phyloP scores from a whole-genome alignment of 345 rosid genomes.

The Eucalyptus dawsonii region DNA sequence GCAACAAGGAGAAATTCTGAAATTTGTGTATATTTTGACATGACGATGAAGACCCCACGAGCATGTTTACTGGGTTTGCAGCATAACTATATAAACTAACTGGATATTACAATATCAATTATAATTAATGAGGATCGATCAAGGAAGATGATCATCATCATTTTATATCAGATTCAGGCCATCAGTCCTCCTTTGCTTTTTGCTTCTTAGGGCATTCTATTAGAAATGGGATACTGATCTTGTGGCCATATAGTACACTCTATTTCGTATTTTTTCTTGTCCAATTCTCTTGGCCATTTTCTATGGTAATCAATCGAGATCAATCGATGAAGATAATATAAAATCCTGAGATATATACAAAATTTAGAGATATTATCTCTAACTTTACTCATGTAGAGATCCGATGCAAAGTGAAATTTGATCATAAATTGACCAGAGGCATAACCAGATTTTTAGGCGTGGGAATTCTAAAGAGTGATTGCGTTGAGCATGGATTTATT shows the following conservation, averaged over 20 bases:
- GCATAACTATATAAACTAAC: neutral
- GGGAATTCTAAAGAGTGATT: neutral
- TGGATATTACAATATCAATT: neutral
- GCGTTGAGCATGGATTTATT: neutral
- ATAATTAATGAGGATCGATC: neutral
- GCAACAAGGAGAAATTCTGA: neutral
- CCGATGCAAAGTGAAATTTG: neutral
- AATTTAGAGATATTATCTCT: neutral
- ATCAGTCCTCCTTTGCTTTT: neutral
- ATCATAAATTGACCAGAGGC: neutral
- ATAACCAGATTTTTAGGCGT: neutral
- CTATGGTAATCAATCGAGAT: neutral
- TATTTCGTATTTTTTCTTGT: neutral
- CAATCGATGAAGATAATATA: neutral
- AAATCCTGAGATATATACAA: neutral
- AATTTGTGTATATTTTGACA: neutral
- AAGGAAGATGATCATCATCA: neutral
- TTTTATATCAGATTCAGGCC: neutral
- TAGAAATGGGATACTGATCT: neutral
- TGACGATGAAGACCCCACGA: neutral
- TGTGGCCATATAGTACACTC: neutral
- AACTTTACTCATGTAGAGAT: neutral
- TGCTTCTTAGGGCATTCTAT: neutral
- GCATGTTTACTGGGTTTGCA: neutral
- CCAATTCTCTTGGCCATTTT: neutral